A percentile compares a stretch with the other conserved stretches of the same genome.
These are phyloP conservation scores for Phtheirospermum japonicum DNA, from an alignment of 257 asterid species.

Conservation along the genomic window DNA sequence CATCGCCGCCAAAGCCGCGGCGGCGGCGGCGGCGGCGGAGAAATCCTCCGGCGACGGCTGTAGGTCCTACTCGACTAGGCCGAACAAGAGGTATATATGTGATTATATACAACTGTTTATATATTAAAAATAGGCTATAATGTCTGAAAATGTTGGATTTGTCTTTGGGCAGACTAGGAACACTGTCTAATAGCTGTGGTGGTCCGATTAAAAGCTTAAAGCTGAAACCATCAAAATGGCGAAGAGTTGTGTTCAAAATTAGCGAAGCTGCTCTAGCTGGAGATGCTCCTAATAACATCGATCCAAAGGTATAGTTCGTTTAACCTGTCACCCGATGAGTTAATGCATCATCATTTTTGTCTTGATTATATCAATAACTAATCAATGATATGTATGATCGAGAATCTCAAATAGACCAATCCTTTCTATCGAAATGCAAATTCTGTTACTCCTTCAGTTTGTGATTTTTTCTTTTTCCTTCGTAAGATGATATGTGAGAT, in stretches of 20 bases:
- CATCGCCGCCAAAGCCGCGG: slow-evolving; percentile 51
- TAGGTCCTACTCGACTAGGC: slow-evolving; percentile 44
- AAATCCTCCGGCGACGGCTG: slow-evolving; percentile 40
- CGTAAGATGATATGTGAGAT: not conserved
- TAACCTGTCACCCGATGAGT: not conserved
- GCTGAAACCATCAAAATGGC: slow-evolving; percentile 67
- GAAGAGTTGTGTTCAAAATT: slow-evolving; percentile 83
- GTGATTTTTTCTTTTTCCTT: not conserved
- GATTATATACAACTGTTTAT: not conserved
- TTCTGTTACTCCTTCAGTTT: too few species aligned
- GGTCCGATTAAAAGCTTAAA: slow-evolving; percentile 51
- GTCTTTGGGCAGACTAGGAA: slow-evolving; percentile 50
- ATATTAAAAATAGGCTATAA: not conserved
- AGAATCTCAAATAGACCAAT: too few species aligned
- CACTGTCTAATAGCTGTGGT: slow-evolving; percentile 44
- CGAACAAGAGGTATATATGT: slow-evolving; percentile 56
- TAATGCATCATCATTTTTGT: not conserved
- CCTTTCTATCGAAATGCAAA: too few species aligned
- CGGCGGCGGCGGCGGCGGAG: slow-evolving; percentile 71
- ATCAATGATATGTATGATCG: too few species aligned
- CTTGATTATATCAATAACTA: not conserved
- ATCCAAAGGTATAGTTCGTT: slow-evolving; percentile 66
- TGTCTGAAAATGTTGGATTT: not conserved
- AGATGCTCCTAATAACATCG: slow-evolving; percentile 70
- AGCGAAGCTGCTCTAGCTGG: slow-evolving; percentile 93